Evolutionary conservation across 805 yeast species (phyloP).

Genomic region (Groenewaldozyma tartarivorans): DNA sequence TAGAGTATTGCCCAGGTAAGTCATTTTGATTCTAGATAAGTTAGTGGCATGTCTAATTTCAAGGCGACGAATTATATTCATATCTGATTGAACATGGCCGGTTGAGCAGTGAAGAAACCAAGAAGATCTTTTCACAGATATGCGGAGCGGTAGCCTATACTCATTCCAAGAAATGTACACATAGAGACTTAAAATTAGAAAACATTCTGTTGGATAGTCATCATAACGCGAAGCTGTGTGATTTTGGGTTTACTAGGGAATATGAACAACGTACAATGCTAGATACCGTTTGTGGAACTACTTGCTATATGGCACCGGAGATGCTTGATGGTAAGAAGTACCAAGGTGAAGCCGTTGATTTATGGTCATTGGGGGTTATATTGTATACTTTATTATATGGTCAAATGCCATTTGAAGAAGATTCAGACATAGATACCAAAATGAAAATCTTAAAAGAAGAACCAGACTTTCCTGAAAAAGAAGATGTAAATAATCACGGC

Average conservation of each 20-base stretch:
- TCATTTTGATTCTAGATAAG: conserved; percentile 10
- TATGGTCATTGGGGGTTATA: conserved; percentile 89
- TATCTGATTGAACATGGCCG: conserved; percentile 24
- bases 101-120: conserved; percentile 16
- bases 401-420: conserved; percentile 85
- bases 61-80: conserved; percentile 32
- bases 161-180: conserved; percentile 69
- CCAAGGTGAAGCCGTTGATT: conserved; percentile 69
- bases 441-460: conserved; percentile 52
- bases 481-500: conserved; percentile 34
- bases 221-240: conserved; percentile 75
- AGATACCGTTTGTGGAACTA: conserved; percentile 87
- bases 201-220: conserved; percentile 71
- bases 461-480: conserved; percentile 43
- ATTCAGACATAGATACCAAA: conserved; percentile 54
- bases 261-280: conserved; percentile 45
- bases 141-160: conserved; percentile 61
- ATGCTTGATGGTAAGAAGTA: conserved; percentile 58
- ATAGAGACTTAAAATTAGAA: conserved; percentile 72
- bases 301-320: conserved; percentile 97
- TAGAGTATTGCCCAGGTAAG: conserved; percentile 77
- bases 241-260: conserved; percentile 91
- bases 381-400: conserved; percentile 78
- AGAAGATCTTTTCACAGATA: conserved; percentile 28
- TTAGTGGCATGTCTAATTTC: neutral